Base-by-base conservation (phyloP, 257 asterid genomes). In the Solanum pimpinellifolium region DNA sequence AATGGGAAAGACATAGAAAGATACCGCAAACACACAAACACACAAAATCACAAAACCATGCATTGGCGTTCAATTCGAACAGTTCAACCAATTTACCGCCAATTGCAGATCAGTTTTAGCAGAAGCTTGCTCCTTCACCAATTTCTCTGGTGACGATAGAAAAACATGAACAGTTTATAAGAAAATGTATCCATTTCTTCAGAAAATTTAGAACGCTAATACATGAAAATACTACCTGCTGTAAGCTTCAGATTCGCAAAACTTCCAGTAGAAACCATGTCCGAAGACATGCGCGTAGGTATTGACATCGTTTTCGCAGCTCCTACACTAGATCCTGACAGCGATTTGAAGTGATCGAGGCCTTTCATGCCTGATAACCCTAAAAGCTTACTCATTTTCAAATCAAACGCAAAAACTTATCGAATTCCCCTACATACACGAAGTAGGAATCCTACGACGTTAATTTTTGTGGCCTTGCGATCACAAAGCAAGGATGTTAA, bases 121-220 rank as follows among this genome's bases (percentile, higher is more conserved):
- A 60, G 99, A 95, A 89, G 99, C 98, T 91, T 97, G 99, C 88
- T 96, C 99, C 90, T 92, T 94, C 86, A 97, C 96, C 91, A 97
- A 90, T 92, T 95, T 97, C 91, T 97, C 99, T 97, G 93, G 13
- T 59, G 23, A 56, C 85, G 83, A 60, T 23, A 21, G 49, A 87
- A 62, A 81, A 77, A 86, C 41, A 52, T 33, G 59, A 59, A 44
- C 25, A 88, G 86, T 49, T 84, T 31, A 62, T 89, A 84, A 87
- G 42, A 52, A 59, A 33, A 73, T 35, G 46, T 41, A 62, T 47
- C 68, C 49, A 29, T 29, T 20, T 59, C 77, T 65, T 27, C 62
- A 31, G 23, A 3, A 86, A 82, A 44, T 62, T 39, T n/a, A 27
- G 2, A 42, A 65, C 86, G 44, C 25, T 52, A 68, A 84, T 9